These are phyloP conservation scores for Oryza glaberrima DNA, from an alignment of 176 grass and related monocot species.

Conservation along the genomic window DNA sequence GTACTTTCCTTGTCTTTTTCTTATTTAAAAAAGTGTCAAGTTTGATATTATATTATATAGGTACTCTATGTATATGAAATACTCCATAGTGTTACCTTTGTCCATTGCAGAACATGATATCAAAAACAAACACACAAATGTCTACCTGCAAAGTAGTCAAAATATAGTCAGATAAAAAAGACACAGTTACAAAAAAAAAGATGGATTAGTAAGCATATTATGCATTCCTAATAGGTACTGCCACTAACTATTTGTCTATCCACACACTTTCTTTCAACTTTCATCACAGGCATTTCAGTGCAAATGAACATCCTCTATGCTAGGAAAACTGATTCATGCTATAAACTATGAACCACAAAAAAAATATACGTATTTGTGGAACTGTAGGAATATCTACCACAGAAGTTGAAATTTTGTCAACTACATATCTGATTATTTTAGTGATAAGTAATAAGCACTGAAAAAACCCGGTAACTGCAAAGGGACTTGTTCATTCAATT, in stretches of 20 bases:
- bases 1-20: not conserved
- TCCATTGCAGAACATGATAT: constrained; percentile 87
- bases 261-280: not conserved
- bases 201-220: constrained; percentile 1
- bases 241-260: not conserved
- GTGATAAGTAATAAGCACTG: constrained; percentile 26
- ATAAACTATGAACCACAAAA: not conserved
- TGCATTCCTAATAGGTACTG: constrained; percentile 3
- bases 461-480: not conserved
- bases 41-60: constrained; percentile 23
- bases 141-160: constrained; percentile 67
- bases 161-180: constrained; percentile 25
- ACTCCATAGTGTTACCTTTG: constrained; percentile 59
- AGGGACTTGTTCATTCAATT: constrained; percentile 8
- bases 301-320: constrained; percentile 9
- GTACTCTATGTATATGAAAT: constrained; percentile 8
- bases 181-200: not conserved
- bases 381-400: constrained; percentile 32
- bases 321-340: not conserved
- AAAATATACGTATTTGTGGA: not conserved
- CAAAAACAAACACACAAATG: constrained; percentile 92
- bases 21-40: not conserved
- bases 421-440: constrained; percentile 18
- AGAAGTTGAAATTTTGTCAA: constrained; percentile 11
- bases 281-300: not conserved